Evolutionary conservation across 2,329 filamentous ascomycete genomes (phyloP), one percentile per base, ranked within the genome.

Genomic region (Eutypa lata): DNA sequence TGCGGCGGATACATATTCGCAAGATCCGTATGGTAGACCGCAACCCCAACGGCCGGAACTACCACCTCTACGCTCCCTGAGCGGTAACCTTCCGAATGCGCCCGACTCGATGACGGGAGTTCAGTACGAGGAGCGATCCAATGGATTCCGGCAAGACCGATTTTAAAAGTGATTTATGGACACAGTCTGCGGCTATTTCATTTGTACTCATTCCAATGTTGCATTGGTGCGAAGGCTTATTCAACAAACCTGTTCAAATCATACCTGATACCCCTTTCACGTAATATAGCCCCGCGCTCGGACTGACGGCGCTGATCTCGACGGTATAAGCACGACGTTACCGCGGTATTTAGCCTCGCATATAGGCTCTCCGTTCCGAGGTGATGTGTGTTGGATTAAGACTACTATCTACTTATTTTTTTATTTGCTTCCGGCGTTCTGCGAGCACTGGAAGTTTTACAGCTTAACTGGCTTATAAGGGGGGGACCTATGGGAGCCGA

Each of bases 51-150:
- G 79, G 19, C 74, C 76, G 14, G 78, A 83, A 60, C 70, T 86
- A 28, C 83, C 83, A 13, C 83, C 83, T 2, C 71, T 86, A 35
- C 75, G 82, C 11, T 76, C 78, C 16, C 67, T 84, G 16, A 77
- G 74, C 60, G 72, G 71, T 48, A 70, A 68, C 52, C 65, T 77
- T 8, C 63, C 71, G 5, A 72, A 68, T 28, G 69, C 68, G 0
- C 78, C 83, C 1, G 83, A 87, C 21, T 81, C 81, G 1, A 87
- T 87, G 84, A 84, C 81, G 1, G 84, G 84, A 2, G 82, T 87
- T 6, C 83, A 86, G 62, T 87, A 87, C 49, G 81, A 84, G 26
- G 69, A 77, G 2, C 72, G 76, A 21, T 57, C 70, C 7, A 78
- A 76, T 53, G 77, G 77, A 5, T 82, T 74, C 58, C 75, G 78